Base-by-base conservation (phyloP, 1,139 yeast species). In the Taiozyma sp. region DNA sequence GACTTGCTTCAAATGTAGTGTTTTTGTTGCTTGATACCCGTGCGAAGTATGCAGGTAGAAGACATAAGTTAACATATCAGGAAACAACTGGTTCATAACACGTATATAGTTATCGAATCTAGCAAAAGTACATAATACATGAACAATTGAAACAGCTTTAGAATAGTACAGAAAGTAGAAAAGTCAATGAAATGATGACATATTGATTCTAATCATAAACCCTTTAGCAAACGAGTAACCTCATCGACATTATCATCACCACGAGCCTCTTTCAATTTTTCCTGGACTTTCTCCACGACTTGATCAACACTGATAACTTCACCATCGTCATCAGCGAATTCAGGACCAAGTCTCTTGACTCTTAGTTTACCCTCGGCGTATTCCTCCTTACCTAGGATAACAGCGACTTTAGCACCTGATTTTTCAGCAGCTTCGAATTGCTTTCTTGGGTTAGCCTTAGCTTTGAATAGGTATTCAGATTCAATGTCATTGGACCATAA, bases 371-470 rank as follows among this genome's bases (percentile, higher is more conserved):
- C 97, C 61, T 81, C 81, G 39, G 67, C 59, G 63, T 73, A 90
- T 70, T 93, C 99, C 68, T 92, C 97, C 69, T 93, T 95, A 62
- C 99, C 99, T 53, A 93, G 76, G 59, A 93, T 93, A 43, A 93
- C 96, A 6, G 96, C 97, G 48, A 91, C 65, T 53, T 92, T 85
- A 61, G 96, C 90, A 41, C 97, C 98, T 3, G 91, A 76, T 70
- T 90, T 91, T 63, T 93, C 99, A 45, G 99, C 98, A 50, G 97
- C 96, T 63, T 92, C 98, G 59, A 93, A 93, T 73, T 93, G 99
- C 70, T 92, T 93, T 68, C 96, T 87, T 54, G 90, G 87, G 68
- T 93, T 93, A 51, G 96, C 96, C 73, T 93, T 93, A 51, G 88
- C 79, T 72, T 93, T 93, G 76, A 88, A 93, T 59, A 92, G 76